Conservation (phyloP, 23 red algal species). For the Porphyridium purpureum region DNA sequence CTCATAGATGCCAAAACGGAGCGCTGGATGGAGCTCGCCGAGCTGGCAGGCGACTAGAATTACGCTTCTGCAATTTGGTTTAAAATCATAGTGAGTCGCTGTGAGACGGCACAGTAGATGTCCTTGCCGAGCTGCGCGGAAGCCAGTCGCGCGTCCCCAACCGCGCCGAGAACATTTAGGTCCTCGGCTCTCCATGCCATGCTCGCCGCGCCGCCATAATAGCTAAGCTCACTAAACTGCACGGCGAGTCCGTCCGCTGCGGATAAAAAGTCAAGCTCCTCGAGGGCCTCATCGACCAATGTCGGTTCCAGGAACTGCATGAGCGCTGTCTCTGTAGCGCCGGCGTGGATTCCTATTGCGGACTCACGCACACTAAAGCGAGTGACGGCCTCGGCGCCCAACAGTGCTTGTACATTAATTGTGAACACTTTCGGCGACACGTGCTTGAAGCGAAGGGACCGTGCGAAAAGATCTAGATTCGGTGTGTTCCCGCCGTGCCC, state of each 20-base stretch:
- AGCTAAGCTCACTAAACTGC: too few species aligned
- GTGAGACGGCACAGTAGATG: too few species aligned
- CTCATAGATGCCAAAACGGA: conserved; percentile 37
- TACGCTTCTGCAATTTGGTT: too few species aligned
- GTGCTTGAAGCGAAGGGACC: conserved; percentile 12
- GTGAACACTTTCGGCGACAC: conserved; percentile 2
- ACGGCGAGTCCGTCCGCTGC: too few species aligned
- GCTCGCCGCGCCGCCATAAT: conserved; percentile 10
- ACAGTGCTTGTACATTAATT: conserved; percentile 31
- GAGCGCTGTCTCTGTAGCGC: conserved; percentile 30
- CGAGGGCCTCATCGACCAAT: conserved; percentile 3
- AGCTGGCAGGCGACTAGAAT: conserved; percentile 5
- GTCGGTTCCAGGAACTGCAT: conserved; percentile 21
- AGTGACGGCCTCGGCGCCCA: conserved; percentile 1
- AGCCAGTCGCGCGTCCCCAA: conserved; percentile 14
- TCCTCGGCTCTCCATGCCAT: conserved; percentile 34
- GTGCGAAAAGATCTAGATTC: conserved; percentile 19
- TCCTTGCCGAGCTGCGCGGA: conserved; percentile 6
- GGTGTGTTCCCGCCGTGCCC: conserved; percentile 40
- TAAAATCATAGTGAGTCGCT: too few species aligned
- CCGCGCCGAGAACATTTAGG: conserved; percentile 10
- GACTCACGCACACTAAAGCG: conserved; percentile 2
- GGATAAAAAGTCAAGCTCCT: too few species aligned
- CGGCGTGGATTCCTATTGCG: conserved; percentile 34
- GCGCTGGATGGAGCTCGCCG: conserved; percentile 48